These are phyloP conservation scores for Colletotrichum costaricense DNA, from an alignment of 2,329 filamentous ascomycete genomes.

Conservation along the genomic window DNA sequence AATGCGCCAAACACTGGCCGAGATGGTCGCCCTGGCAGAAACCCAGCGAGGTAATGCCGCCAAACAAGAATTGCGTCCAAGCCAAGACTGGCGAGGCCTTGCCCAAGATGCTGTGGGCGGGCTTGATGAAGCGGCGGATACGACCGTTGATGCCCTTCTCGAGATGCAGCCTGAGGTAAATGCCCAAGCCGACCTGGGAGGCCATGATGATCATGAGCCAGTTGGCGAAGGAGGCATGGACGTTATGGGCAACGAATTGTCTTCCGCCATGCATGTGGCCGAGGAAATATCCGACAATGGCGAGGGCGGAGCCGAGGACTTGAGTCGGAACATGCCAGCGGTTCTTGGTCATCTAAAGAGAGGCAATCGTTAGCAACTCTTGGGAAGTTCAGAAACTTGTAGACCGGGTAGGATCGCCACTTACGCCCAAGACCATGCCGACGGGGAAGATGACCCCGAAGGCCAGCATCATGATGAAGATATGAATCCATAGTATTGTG, in stretches of 20 bases:
- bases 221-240: conserved; percentile 84
- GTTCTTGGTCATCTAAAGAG: conserved; percentile 80
- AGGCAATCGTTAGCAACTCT: conserved; percentile 27
- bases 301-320: conserved; percentile 77
- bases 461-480: conserved; percentile 85
- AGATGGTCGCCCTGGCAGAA: conserved; percentile 94
- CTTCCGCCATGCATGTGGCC: conserved; percentile 92
- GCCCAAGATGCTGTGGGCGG: conserved; percentile 83
- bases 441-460: conserved; percentile 94
- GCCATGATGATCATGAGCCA: conserved; percentile 83
- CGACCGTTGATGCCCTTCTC: conserved; percentile 84
- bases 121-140: conserved; percentile 78
- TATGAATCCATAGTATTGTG: conserved; percentile 91
- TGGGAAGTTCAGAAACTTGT: background rate
- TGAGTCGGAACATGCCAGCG: conserved; percentile 96
- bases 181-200: conserved; percentile 80
- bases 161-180: conserved; percentile 91
- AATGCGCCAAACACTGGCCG: conserved; percentile 94
- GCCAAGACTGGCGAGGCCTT: conserved; percentile 87
- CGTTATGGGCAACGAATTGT: conserved; percentile 80
- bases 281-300: conserved; percentile 87
- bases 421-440: conserved; percentile 94
- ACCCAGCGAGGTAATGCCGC: conserved; percentile 89
- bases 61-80: conserved; percentile 97
- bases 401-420: conserved; percentile 44